These are phyloP conservation scores for Cordyceps javanica DNA, from an alignment of 2,329 filamentous ascomycete species.

Conservation along the genomic window DNA sequence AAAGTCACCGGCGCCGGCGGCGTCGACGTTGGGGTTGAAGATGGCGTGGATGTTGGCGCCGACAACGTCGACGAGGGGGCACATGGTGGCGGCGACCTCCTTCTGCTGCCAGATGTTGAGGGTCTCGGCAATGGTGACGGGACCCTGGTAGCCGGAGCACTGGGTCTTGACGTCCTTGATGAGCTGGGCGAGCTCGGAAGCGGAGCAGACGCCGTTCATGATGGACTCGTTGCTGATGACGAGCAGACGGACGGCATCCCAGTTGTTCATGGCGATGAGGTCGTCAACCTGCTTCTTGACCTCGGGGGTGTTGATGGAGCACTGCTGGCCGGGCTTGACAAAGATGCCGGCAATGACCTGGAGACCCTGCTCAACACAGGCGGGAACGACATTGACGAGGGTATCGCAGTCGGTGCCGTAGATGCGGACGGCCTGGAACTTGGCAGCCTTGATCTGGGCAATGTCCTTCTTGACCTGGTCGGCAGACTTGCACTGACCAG, in stretches of 20 bases:
- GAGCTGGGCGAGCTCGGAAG: conserved; percentile 60
- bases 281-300: conserved; percentile 68
- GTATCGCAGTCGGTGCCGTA: conserved; percentile 91
- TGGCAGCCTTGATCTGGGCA: conserved; percentile 52
- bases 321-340: conserved; percentile 58
- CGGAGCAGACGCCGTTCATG: conserved; percentile 64
- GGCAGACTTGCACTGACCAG: conserved; percentile 59
- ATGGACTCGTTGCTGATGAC: conserved; percentile 90
- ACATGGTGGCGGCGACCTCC: conserved; percentile 55
- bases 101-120: conserved; percentile 67
- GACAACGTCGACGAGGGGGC: conserved; percentile 68
- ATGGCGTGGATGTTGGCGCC: conserved; percentile 88
- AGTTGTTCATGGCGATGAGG: conserved; percentile 67
- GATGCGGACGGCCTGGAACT: conserved; percentile 68
- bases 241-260: conserved; percentile 70
- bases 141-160: conserved; percentile 69
- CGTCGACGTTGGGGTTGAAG: conserved; percentile 70
- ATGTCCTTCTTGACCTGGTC: conserved; percentile 56
- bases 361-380: conserved; percentile 59
- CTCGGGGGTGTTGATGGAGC: conserved; percentile 50
- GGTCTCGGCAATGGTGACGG: conserved; percentile 80
- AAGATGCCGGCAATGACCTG: conserved; percentile 85
- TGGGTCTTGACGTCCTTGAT: conserved; percentile 59
- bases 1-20: conserved; percentile 67
- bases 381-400: conserved; percentile 67